phyloP scores from a whole-genome alignment of 345 rosid genomes.

The Lumnitzera racemosa region DNA sequence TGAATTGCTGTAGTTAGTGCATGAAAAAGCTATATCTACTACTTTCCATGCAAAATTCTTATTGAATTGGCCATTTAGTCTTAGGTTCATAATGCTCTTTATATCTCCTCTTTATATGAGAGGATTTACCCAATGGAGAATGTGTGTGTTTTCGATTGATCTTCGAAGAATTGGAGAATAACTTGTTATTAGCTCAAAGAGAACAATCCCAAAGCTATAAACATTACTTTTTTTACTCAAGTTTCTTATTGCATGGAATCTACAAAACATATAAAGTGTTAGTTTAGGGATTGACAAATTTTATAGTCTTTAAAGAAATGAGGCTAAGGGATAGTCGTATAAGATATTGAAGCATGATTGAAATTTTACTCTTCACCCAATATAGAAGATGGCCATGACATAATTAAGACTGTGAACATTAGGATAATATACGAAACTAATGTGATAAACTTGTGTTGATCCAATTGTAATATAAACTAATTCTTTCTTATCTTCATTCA shows the following conservation, averaged over 20 bases:
- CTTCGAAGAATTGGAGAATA: constrained; percentile 15
- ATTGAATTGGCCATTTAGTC: neutral
- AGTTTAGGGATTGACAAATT: too few species aligned
- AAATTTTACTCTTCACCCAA: too few species aligned
- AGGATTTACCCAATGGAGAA: constrained; percentile 4
- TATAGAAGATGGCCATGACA: too few species aligned
- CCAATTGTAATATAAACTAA: too few species aligned
- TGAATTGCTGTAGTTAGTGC: neutral
- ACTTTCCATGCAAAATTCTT: constrained; percentile 7
- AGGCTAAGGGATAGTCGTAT: too few species aligned
- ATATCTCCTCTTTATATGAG: neutral
- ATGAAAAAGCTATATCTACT: constrained; percentile 7
- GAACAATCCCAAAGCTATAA: constrained; percentile 37
- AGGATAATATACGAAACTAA: too few species aligned
- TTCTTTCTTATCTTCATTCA: too few species aligned
- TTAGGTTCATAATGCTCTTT: constrained; percentile 1
- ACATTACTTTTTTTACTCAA: constrained; percentile 41
- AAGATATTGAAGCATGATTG: too few species aligned
- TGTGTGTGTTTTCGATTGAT: neutral
- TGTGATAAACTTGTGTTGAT: too few species aligned
- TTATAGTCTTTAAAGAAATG: too few species aligned
- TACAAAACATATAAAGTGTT: neutral
- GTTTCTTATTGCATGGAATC: constrained; percentile 27
- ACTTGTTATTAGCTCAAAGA: constrained; percentile 36
- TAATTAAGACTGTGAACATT: too few species aligned